A percentile compares a stretch with the other conserved stretches of the same genome.
phyloP scores from a whole-genome alignment of 164 flowering plant species.

The Cinnamomum micranthum region DNA sequence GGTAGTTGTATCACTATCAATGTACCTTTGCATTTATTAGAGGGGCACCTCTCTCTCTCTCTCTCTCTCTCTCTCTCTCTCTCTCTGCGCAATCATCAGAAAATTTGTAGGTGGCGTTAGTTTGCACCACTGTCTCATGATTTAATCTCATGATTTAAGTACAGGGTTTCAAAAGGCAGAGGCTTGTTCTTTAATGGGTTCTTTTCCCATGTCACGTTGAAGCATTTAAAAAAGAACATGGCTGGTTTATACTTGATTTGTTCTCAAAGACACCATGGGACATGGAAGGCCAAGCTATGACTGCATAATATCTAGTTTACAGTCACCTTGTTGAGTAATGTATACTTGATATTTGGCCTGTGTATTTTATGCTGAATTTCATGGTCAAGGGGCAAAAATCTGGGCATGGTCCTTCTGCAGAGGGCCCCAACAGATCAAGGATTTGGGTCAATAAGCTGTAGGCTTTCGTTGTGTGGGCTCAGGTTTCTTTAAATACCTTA shows the following conservation, averaged over 20 bases:
- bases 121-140: background rate
- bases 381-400: too few species aligned
- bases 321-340: too few species aligned
- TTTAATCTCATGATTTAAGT: background rate
- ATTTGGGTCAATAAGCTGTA: background rate
- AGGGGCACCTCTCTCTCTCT: background rate
- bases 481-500: background rate
- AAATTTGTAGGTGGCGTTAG: background rate
- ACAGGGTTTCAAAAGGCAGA: background rate
- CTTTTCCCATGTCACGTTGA: background rate
- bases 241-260: background rate
- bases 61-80: background rate
- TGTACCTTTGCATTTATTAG: background rate
- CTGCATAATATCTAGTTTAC: too few species aligned
- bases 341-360: too few species aligned
- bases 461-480: background rate
- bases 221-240: background rate
- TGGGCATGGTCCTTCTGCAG: background rate
- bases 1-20: too few species aligned
- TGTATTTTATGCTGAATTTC: too few species aligned
- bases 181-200: background rate
- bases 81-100: background rate
- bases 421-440: background rate
- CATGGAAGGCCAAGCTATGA: too few species aligned
- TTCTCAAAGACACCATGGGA: background rate